Percentiles rank a stretch among this genome's conserved stretches.
Evolutionary conservation across 352 stramenopile species (phyloP).

Genomic region (Phytophthora cryptogea): DNA sequence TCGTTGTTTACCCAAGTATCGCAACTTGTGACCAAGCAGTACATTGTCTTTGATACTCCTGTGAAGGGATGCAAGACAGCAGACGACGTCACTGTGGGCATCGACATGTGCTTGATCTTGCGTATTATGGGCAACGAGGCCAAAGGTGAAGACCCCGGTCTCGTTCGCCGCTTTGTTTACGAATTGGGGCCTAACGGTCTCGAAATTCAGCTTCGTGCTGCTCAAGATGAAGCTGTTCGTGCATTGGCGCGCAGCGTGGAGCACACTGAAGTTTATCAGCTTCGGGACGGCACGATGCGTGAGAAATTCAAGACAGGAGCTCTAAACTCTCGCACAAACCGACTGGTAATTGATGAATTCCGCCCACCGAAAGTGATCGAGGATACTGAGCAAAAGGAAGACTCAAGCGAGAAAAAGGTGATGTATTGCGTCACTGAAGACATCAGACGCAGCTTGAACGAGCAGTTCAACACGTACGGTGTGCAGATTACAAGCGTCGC

Average conservation of each 20-base stretch:
- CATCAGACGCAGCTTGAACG: constrained; percentile 69
- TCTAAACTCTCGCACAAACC: constrained; percentile 26
- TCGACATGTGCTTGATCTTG: constrained; percentile 88
- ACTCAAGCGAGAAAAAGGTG: constrained; percentile 12
- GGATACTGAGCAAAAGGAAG: constrained; percentile 9
- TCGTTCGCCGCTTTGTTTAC: constrained; percentile 87
- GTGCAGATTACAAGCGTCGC: constrained; percentile 71
- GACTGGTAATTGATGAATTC: constrained; percentile 19
- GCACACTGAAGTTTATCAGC: constrained; percentile 85
- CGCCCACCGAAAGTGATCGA: constrained; percentile 6
- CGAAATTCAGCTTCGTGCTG: constrained; percentile 75
- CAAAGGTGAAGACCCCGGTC: constrained; percentile 73
- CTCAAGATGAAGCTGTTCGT: constrained; percentile 79
- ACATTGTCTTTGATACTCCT: constrained; percentile 86
- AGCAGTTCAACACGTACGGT: constrained; percentile 67
- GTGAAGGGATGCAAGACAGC: constrained; percentile 91
- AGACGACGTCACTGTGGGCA: constrained; percentile 87
- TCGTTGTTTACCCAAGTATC: constrained; percentile 82
- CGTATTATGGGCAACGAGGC: constrained; percentile 87
- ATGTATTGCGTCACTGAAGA: constrained; percentile 63
- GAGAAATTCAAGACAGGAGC: constrained; percentile 55
- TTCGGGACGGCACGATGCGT: constrained; percentile 63
- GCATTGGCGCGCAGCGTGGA: constrained; percentile 76
- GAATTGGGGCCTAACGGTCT: constrained; percentile 75
- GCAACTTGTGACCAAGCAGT: constrained; percentile 90